These are phyloP conservation scores for Xylaria sp. DNA, from an alignment of 2,329 filamentous ascomycete genomes.

Conservation along the genomic window DNA sequence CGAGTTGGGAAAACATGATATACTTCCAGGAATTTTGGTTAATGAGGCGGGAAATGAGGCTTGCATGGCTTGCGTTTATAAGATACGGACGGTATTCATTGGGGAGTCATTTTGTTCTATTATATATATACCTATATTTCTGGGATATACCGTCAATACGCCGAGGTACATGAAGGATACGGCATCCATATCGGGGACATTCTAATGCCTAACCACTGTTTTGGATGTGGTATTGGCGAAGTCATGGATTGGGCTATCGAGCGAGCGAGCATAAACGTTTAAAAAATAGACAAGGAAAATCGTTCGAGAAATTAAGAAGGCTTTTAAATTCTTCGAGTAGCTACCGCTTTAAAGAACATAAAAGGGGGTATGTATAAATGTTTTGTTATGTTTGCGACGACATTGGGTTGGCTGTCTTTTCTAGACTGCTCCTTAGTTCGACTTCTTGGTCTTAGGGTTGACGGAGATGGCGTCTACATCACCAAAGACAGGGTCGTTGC, in stretches of 20 bases:
- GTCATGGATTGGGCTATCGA: background rate
- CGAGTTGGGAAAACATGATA: background rate
- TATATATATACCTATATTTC: background rate
- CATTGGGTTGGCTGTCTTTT: too few relatives aligned
- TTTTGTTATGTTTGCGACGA: too few relatives aligned
- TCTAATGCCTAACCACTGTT: background rate
- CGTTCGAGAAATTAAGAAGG: background rate
- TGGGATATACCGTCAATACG: constrained; percentile 15
- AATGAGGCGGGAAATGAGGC: constrained; percentile 11
- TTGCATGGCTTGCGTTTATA: constrained; percentile 13
- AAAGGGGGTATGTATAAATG: too few relatives aligned
- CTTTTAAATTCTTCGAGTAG: too few relatives aligned
- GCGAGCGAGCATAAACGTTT: background rate
- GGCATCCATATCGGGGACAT: background rate
- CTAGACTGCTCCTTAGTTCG: too few relatives aligned
- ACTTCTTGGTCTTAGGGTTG: too few relatives aligned
- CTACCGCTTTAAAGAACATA: too few relatives aligned
- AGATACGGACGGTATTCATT: background rate
- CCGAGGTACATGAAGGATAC: background rate
- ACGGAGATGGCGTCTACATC: too few relatives aligned
- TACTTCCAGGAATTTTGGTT: background rate
- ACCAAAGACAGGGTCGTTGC: too few relatives aligned
- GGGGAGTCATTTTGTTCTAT: background rate
- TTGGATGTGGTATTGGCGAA: background rate
- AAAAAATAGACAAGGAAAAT: background rate